Evolutionary conservation across 2,329 filamentous ascomycete species (phyloP), one percentile per base, ranked within the genome.

Genomic region (Polychaeton citri): DNA sequence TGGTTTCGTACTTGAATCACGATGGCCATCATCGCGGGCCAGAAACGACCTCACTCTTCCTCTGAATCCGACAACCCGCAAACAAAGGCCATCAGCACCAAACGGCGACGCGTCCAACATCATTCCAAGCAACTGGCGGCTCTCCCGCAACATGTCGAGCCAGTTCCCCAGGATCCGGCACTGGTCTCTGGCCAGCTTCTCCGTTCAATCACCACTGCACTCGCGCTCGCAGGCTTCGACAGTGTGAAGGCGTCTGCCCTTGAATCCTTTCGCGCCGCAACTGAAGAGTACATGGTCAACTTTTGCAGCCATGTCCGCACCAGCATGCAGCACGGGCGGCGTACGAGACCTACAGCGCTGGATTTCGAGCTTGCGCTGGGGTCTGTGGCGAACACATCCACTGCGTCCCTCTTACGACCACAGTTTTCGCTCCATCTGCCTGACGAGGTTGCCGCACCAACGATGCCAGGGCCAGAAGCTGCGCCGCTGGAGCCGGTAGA

Each of bases 281-380:
- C 68, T 16, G 72, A 78, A 56, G 70, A 74, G 52, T 77, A 70
- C 51, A 67, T 77, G 53, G 61, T 66, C 31, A 62, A 63, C 37
- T 66, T 78, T 42, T 60, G 71, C 24, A 60, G 62, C 19, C 62
- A 67, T 40, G 65, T 74, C 21, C 67, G 67, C 28, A 62, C 64
- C 32, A 74, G 72, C 5, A 79, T 79, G 75, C 55, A 63, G 28
- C 63, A 65, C 31, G 64, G 64, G 34, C 66, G 75, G 33, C 68
- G 75, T 34, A 65, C 60, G 7, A 62, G 65, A 32, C 69, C 73
- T 1, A 67, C 74, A 16, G 67, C 74, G 1, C 62, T 68, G 42
- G 75, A 79, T 53, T 78, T 77, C 51, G 64, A 71, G 38, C 58
- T 60, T 37, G 68, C 68, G 7, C 61, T 73, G 34, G 58, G 66